Evolutionary conservation across 345 rosid genomes (phyloP).

Genomic region (Luvunga scandens): DNA sequence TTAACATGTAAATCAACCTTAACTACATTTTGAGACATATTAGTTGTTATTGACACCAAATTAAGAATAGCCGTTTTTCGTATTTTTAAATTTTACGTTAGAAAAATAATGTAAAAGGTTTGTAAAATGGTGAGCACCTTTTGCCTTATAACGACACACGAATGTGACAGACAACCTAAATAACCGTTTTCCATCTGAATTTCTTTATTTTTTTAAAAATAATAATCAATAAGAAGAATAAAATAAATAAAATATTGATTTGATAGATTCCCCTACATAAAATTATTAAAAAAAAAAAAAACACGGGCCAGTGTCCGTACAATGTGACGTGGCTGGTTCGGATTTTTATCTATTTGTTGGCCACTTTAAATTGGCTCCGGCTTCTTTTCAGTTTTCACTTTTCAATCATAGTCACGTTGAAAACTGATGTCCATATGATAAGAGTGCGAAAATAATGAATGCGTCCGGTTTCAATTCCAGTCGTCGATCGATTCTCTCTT

Average conservation of each 20-base stretch:
- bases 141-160: neutral
- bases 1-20: neutral
- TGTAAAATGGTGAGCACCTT: neutral
- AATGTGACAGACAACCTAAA: neutral
- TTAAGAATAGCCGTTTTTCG: too few species aligned
- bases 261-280: conserved; percentile 26
- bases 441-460: neutral
- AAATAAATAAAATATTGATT: neutral
- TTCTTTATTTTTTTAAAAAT: neutral
- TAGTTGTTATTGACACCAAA: too few species aligned
- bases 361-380: conserved; percentile 3
- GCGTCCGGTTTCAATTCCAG: neutral
- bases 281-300: accelerated
- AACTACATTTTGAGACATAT: too few species aligned
- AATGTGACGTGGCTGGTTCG: conserved; percentile 14
- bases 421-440: neutral
- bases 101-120: neutral
- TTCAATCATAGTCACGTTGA: neutral
- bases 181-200: neutral
- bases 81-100: neutral
- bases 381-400: neutral
- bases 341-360: conserved; percentile 7
- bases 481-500: neutral
- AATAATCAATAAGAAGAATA: neutral
- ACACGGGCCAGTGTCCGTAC: conserved; percentile 25